These are phyloP conservation scores for Tricholoma sp. DNA, from an alignment of 768 basidiomycete species.

Conservation along the genomic window DNA sequence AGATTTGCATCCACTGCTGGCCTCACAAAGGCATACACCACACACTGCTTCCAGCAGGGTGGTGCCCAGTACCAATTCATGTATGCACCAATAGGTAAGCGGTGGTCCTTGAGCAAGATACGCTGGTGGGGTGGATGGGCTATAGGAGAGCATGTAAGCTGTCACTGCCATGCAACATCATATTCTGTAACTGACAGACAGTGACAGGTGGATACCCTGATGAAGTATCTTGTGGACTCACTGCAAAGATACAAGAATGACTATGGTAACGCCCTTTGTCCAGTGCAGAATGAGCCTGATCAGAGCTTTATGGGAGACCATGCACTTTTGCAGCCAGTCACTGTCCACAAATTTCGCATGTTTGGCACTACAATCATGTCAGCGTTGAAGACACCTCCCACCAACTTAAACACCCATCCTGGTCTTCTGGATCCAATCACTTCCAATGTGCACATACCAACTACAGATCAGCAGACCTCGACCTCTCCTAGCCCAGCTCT, in stretches of 20 bases:
- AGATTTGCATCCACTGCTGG: slow-evolving; percentile 18
- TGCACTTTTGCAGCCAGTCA: neutral
- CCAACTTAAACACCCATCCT: neutral
- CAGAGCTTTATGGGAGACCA: neutral
- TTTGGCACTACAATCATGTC: neutral
- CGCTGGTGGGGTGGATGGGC: slow-evolving; percentile 37
- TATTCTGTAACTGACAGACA: neutral
- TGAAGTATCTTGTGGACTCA: slow-evolving; percentile 24
- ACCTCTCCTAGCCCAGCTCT: neutral
- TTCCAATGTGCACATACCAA: neutral
- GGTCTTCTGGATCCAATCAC: neutral
- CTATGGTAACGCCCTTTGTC: slow-evolving; percentile 3
- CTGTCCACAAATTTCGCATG: neutral
- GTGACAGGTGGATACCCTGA: slow-evolving; percentile 15
- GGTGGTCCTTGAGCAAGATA: slow-evolving; percentile 24
- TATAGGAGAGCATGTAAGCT: slow-evolving; percentile 16
- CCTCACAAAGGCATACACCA: slow-evolving; percentile 17
- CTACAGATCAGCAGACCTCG: neutral
- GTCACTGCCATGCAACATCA: neutral
- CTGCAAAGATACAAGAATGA: slow-evolving; percentile 20
- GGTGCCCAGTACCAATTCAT: slow-evolving; percentile 31
- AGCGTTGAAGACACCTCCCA: neutral
- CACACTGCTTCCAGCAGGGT: slow-evolving; percentile 28
- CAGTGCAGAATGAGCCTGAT: neutral
- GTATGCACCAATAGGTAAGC: slow-evolving; percentile 22